phyloP scores from a whole-genome alignment of 1,284 basidiomycete species.

The Thecaphora thlaspeos region DNA sequence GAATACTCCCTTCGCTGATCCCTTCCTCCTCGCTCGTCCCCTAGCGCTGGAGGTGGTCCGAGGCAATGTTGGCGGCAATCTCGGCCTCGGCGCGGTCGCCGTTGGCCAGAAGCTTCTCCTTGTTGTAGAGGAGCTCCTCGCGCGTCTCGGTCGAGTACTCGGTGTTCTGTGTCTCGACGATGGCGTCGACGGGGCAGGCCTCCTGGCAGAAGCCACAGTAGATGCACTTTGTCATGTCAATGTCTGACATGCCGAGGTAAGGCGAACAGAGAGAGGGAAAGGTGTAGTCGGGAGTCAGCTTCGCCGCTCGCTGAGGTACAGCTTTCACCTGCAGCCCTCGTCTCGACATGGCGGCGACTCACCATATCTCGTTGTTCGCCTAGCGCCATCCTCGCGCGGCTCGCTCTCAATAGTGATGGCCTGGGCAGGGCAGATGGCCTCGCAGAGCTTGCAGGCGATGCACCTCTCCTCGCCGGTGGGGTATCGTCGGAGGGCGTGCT shows the following conservation, averaged over 20 bases:
- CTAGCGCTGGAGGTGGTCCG: conserved; percentile 54
- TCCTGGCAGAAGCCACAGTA: conserved; percentile 64
- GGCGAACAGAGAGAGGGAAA: not conserved
- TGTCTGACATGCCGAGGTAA: conserved; percentile 65
- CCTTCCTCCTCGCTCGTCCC: too few relatives aligned
- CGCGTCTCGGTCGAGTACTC: conserved; percentile 91
- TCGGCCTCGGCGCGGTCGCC: conserved; percentile 95
- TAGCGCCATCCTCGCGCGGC: conserved; percentile 88
- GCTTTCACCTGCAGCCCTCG: too few relatives aligned
- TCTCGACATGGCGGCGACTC: too few relatives aligned
- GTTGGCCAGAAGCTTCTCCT: conserved; percentile 85
- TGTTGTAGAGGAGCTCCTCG: conserved; percentile 98
- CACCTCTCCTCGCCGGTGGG: conserved; percentile 98
- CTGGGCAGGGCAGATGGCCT: conserved; percentile 98
- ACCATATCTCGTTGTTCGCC: conserved; percentile 96
- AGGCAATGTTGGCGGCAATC: conserved; percentile 57
- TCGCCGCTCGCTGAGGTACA: too few relatives aligned
- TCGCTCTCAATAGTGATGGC: conserved; percentile 99
- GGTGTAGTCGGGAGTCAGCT: too few relatives aligned
- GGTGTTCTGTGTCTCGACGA: conserved; percentile 76
- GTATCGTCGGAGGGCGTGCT: conserved; percentile 96
- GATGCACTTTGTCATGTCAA: conserved; percentile 73
- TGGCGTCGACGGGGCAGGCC: conserved; percentile 98
- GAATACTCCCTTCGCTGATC: too few relatives aligned
- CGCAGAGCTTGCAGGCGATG: conserved; percentile 97